phyloP scores from a whole-genome alignment of 129 eudicot genomes.

The Centella asiatica region DNA sequence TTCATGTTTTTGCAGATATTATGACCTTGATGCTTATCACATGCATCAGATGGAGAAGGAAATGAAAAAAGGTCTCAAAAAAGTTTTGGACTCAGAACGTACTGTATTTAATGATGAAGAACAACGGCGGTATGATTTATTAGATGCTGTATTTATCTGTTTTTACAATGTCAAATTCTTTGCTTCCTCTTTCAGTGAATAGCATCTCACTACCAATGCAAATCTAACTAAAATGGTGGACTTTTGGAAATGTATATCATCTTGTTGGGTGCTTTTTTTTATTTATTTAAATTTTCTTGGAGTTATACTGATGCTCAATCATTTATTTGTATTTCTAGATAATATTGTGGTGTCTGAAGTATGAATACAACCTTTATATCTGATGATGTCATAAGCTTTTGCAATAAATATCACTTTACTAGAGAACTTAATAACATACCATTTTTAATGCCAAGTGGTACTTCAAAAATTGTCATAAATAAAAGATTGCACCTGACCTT shows the following conservation, averaged over 20 bases:
- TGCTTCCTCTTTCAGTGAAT: background rate
- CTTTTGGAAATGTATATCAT: background rate
- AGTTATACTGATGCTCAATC: too few species aligned
- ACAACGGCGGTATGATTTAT: constrained; percentile 57
- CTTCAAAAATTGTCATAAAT: too few species aligned
- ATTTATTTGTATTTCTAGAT: too few species aligned
- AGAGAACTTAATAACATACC: too few species aligned
- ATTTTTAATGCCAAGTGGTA: too few species aligned
- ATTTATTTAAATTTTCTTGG: too few species aligned
- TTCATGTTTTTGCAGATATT: constrained; percentile 49
- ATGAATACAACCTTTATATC: too few species aligned
- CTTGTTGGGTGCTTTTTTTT: background rate
- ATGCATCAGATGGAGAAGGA: constrained; percentile 65
- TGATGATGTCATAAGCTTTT: too few species aligned
- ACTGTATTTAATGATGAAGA: constrained; percentile 87
- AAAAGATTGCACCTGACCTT: too few species aligned
- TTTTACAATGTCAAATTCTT: background rate
- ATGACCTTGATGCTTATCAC: constrained; percentile 86
- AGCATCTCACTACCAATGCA: background rate
- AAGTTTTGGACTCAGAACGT: constrained; percentile 57
- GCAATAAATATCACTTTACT: too few species aligned
- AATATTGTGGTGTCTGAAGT: too few species aligned
- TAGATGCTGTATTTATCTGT: constrained; percentile 4
- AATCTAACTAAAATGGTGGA: background rate
- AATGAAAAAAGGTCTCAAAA: constrained; percentile 57